These are phyloP conservation scores for Discostella pseudostelligera DNA, from an alignment of 108 stramenopile genomes.

Conservation along the genomic window DNA sequence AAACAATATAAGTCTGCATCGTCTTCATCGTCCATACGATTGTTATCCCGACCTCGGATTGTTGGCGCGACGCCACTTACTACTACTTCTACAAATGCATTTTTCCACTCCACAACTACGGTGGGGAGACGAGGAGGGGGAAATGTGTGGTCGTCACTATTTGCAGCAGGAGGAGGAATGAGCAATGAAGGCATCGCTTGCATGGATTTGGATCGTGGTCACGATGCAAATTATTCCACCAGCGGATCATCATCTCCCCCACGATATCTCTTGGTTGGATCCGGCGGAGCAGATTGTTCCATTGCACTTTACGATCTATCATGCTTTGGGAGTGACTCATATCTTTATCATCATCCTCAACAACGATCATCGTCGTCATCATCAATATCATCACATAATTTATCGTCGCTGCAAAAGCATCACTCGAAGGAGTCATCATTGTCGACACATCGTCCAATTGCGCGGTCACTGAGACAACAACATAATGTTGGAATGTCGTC, in stretches of 20 bases:
- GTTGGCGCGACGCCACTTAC: constrained; percentile 6
- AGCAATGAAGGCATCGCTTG: constrained; percentile 24
- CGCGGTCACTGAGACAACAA: constrained; percentile 50
- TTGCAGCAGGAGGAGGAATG: neutral
- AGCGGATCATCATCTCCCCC: constrained; percentile 8
- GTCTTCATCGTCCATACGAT: constrained; percentile 7
- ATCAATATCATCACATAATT: constrained; percentile 8
- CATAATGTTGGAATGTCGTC: constrained; percentile 7
- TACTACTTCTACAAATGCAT: neutral
- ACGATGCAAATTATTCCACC: neutral
- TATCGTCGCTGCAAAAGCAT: neutral
- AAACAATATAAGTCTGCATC: neutral
- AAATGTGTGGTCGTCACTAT: neutral
- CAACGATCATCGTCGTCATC: constrained; percentile 1
- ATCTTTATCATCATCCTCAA: constrained; percentile 1
- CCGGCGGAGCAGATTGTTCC: constrained; percentile 53
- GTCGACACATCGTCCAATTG: constrained; percentile 45
- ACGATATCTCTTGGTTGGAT: constrained; percentile 72
- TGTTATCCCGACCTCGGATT: constrained; percentile 34
- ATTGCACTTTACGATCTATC: constrained; percentile 69
- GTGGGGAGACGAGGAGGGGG: neutral
- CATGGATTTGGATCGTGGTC: constrained; percentile 38
- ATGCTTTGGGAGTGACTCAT: constrained; percentile 53
- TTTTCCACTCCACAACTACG: no score
- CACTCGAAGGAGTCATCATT: neutral